Evolutionary conservation across 805 yeast species (phyloP).

Genomic region (Starmerella ratchasimensis): DNA sequence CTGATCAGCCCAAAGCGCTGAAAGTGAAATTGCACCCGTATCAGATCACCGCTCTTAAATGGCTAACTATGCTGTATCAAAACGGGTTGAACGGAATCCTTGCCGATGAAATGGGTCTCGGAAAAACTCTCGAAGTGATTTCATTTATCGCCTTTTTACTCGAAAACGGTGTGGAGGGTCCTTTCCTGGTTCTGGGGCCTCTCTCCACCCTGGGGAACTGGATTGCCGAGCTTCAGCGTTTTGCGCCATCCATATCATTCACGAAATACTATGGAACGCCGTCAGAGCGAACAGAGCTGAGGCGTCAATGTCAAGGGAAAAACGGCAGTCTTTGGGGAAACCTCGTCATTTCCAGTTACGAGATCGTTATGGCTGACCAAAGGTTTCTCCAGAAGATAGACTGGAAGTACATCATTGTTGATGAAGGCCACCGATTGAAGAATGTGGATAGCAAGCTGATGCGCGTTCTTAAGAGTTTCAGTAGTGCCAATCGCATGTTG

Average conservation of each 20-base stretch:
- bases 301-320: slow-evolving; percentile 21
- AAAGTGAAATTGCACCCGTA: slow-evolving; percentile 63
- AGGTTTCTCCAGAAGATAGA: slow-evolving; percentile 35
- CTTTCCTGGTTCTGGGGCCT: slow-evolving; percentile 89
- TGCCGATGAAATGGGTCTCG: slow-evolving; percentile 97
- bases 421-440: slow-evolving; percentile 89
- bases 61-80: slow-evolving; percentile 79
- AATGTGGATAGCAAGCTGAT: slow-evolving; percentile 69
- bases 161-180: slow-evolving; percentile 67
- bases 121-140: slow-evolving; percentile 83
- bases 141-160: slow-evolving; percentile 60
- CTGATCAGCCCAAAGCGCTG: slow-evolving; percentile 40
- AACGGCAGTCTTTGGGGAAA: slow-evolving; percentile 28
- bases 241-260: slow-evolving; percentile 58
- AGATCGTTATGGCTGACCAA: slow-evolving; percentile 59
- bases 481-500: slow-evolving; percentile 50
- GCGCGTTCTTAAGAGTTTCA: slow-evolving; percentile 50
- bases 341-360: slow-evolving; percentile 70
- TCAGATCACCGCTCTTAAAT: slow-evolving; percentile 79
- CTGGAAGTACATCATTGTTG: slow-evolving; percentile 83
- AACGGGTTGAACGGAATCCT: slow-evolving; percentile 90
- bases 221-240: slow-evolving; percentile 54
- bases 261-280: slow-evolving; percentile 51
- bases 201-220: slow-evolving; percentile 82
- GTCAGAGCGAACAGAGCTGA: slow-evolving; percentile 37